phyloP scores from a whole-genome alignment of 2,329 filamentous ascomycete genomes.

The Diaporthe sp. region DNA sequence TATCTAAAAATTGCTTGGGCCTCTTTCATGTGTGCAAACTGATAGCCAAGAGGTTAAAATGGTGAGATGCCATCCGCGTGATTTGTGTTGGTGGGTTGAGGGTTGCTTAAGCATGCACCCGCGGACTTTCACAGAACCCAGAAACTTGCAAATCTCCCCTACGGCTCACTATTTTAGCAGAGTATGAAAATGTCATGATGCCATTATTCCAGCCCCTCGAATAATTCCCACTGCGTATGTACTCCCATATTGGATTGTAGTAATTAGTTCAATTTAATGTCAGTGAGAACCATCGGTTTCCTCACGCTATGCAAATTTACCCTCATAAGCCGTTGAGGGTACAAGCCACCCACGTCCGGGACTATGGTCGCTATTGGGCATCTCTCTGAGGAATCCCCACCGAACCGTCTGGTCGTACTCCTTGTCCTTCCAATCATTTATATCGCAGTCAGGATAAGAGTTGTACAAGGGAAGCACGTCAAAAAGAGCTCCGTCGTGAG shows the following conservation, averaged over 20 bases:
- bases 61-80: neutral
- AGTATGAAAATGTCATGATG: neutral
- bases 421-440: slow-evolving; percentile 1
- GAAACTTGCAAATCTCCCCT: no score
- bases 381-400: neutral
- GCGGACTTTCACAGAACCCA: neutral
- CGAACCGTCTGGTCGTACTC: neutral
- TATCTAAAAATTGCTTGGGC: neutral
- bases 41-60: neutral
- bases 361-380: neutral
- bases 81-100: neutral
- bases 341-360: neutral
- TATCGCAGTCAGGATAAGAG: neutral
- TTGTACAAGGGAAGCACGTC: neutral
- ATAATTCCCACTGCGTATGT: no score
- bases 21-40: neutral
- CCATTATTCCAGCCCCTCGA: neutral
- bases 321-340: neutral
- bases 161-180: neutral
- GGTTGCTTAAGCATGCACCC: neutral
- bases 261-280: no score
- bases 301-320: neutral
- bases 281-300: neutral
- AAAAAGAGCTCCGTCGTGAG: slow-evolving; percentile 10
- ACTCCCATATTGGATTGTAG: no score